Evolutionary conservation across 495 filamentous ascomycete genomes (phyloP).

Genomic region (Penicillium longicatenatum): DNA sequence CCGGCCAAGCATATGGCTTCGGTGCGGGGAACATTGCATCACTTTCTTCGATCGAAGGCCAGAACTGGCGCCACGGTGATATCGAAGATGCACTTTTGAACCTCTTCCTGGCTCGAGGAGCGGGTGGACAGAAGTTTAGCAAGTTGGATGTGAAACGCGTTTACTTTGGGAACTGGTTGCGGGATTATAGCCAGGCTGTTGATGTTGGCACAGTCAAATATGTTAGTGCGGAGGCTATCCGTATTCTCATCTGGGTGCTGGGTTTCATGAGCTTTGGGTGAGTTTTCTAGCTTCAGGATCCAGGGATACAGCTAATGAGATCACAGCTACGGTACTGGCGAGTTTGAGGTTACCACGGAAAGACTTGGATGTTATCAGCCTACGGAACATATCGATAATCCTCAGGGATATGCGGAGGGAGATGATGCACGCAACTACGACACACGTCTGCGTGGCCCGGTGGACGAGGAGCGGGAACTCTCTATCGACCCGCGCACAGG

Average conservation of each 20-base stretch:
- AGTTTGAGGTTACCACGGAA: constrained; percentile 89
- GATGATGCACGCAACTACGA: constrained; percentile 83
- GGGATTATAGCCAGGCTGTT: constrained; percentile 67
- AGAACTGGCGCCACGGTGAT: constrained; percentile 89
- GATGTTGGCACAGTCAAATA: constrained; percentile 88
- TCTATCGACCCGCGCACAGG: constrained; percentile 73
- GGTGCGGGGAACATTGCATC: constrained; percentile 86
- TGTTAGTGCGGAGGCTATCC: constrained; percentile 85
- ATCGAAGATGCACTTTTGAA: constrained; percentile 87
- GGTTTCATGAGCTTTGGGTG: constrained; percentile 60
- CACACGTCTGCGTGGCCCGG: constrained; percentile 71
- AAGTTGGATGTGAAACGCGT: constrained; percentile 85
- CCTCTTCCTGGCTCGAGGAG: constrained; percentile 71
- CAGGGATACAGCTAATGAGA: constrained; percentile 48
- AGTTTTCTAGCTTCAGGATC: not conserved
- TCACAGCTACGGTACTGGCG: constrained; percentile 74
- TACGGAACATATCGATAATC: constrained; percentile 89
- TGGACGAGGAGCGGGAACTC: constrained; percentile 78
- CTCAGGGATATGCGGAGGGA: constrained; percentile 77
- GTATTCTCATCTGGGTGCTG: constrained; percentile 70
- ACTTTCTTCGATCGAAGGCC: constrained; percentile 74
- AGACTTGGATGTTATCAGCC: constrained; percentile 86
- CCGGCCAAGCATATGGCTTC: constrained; percentile 72
- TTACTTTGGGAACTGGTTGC: constrained; percentile 90
- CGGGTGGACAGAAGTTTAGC: constrained; percentile 82